Evolutionary conservation across 768 basidiomycete genomes (phyloP).

Genomic region (Lentinula sp.): DNA sequence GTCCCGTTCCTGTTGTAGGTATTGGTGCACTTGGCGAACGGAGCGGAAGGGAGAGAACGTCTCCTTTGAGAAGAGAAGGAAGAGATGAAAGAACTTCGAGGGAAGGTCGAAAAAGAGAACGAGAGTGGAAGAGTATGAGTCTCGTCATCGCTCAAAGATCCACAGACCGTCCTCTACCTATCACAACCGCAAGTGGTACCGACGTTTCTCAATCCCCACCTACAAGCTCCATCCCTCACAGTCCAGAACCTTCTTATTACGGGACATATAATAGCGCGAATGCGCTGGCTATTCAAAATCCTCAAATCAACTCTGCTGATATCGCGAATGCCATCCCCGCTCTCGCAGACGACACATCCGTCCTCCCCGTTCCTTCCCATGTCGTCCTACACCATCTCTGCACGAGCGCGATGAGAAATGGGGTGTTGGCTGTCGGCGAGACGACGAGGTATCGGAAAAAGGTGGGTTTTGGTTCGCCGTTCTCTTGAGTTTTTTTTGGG

Average conservation of each 20-base stretch:
- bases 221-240: not conserved
- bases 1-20: not conserved
- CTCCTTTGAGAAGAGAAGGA: not conserved
- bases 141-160: slow-evolving; percentile 17
- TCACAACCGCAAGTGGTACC: slow-evolving; percentile 32
- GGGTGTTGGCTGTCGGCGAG: slow-evolving; percentile 86
- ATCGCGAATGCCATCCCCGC: slow-evolving; percentile 15
- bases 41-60: not conserved
- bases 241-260: too few species aligned
- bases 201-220: slow-evolving; percentile 19
- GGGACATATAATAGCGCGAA: not conserved
- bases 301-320: not conserved
- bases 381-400: slow-evolving; percentile 92
- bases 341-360: slow-evolving; percentile 82
- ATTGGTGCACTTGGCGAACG: not conserved
- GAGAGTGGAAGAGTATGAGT: slow-evolving; percentile 23
- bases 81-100: not conserved
- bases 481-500: slow-evolving; percentile 1
- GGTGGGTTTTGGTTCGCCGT: slow-evolving; percentile 33
- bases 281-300: not conserved
- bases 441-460: slow-evolving; percentile 91
- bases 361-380: slow-evolving; percentile 89
- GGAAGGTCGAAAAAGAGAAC: slow-evolving; percentile 6
- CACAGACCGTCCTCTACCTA: slow-evolving; percentile 16
- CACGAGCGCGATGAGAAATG: slow-evolving; percentile 92